Conservation (phyloP, 768 basidiomycete species). For the Lanmaoa rubissima region DNA sequence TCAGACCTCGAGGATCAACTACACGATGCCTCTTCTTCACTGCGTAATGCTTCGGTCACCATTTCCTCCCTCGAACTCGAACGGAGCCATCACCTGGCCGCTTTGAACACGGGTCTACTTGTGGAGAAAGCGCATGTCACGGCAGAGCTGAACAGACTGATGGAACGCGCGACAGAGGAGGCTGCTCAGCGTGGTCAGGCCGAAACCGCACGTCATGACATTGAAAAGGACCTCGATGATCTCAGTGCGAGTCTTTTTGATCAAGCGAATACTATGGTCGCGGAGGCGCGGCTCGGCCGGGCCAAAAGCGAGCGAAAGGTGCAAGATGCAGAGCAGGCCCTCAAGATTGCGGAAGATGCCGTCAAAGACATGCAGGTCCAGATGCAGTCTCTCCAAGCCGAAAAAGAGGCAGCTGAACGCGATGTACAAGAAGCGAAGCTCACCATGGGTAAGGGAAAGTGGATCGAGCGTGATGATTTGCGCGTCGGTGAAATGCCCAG, state of each 20-base stretch:
- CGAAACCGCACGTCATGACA: constrained; percentile 74
- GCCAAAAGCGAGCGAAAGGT: constrained; percentile 74
- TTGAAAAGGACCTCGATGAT: constrained; percentile 94
- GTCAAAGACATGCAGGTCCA: constrained; percentile 81
- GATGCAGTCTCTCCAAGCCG: constrained; percentile 71
- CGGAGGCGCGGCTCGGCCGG: constrained; percentile 71
- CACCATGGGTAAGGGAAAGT: constrained; percentile 68
- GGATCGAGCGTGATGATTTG: constrained; percentile 43
- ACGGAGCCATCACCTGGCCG: constrained; percentile 82
- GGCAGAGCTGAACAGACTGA: constrained; percentile 85
- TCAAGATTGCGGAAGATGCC: constrained; percentile 83
- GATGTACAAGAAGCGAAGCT: constrained; percentile 48
- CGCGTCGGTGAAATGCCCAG: constrained; percentile 29
- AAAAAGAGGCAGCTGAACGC: constrained; percentile 61
- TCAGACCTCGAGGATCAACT: constrained; percentile 91
- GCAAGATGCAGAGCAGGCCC: constrained; percentile 69
- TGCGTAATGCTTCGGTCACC: constrained; percentile 60
- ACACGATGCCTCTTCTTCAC: constrained; percentile 59
- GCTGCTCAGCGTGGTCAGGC: constrained; percentile 89
- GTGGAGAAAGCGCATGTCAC: constrained; percentile 93
- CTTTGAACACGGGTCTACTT: constrained; percentile 85
- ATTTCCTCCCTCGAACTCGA: constrained; percentile 82
- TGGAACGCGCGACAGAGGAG: constrained; percentile 95
- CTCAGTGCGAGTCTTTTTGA: constrained; percentile 87
- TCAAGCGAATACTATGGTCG: constrained; percentile 98